A percentile compares a stretch with the other conserved stretches of the same genome.
phyloP scores from a whole-genome alignment of 163 green algal species.

The Prototheca wickerhamii region DNA sequence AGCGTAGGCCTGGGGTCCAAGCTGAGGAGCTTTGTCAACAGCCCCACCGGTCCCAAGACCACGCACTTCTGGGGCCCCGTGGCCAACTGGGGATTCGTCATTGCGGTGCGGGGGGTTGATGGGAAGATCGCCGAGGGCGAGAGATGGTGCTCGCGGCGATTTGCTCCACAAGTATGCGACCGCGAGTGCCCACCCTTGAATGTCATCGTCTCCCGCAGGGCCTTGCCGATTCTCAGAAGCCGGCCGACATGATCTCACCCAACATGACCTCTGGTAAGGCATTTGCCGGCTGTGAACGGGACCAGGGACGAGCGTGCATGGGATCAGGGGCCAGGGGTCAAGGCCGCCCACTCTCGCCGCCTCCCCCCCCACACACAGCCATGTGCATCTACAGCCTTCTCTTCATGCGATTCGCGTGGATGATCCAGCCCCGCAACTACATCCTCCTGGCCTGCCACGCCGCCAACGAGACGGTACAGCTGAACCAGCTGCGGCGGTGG shows the following conservation, averaged over 20 bases:
- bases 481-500: slow-evolving; percentile 62
- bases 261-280: slow-evolving; percentile 51
- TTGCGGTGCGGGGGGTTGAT: slow-evolving; percentile 30
- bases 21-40: slow-evolving; percentile 36
- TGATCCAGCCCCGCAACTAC: slow-evolving; percentile 66
- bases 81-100: slow-evolving; percentile 71
- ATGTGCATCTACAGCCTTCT: slow-evolving; percentile 64
- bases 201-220: slow-evolving; percentile 49
- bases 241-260: slow-evolving; percentile 41
- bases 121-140: no score
- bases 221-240: slow-evolving; percentile 56
- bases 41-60: slow-evolving; percentile 50
- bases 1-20: slow-evolving; percentile 3
- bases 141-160: no score
- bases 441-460: slow-evolving; percentile 68
- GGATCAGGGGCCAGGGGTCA: background rate
- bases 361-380: slow-evolving; percentile 10
- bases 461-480: slow-evolving; percentile 61
- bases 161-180: no score
- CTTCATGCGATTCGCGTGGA: slow-evolving; percentile 80
- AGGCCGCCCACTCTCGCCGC: background rate
- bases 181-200: slow-evolving; percentile 15
- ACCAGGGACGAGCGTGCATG: background rate
- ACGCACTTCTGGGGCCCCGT: slow-evolving; percentile 44
- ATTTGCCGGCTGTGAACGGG: background rate